These are phyloP conservation scores for Calocybe gambosa DNA, from an alignment of 1,284 basidiomycete species.

Conservation along the genomic window DNA sequence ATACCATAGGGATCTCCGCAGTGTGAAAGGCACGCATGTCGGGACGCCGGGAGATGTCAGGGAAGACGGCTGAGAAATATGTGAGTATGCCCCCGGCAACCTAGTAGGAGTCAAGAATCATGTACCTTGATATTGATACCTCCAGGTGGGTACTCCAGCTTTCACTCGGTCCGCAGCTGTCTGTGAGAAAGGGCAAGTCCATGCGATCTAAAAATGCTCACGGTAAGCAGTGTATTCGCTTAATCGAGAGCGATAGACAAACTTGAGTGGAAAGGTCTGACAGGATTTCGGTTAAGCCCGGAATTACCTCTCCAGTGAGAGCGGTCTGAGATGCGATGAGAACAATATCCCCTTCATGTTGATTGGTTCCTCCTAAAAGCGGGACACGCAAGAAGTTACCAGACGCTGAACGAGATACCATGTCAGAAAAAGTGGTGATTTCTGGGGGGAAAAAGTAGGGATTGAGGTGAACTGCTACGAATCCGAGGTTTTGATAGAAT, in stretches of 20 bases:
- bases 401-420: conserved; percentile 11
- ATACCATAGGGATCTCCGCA: conserved; percentile 28
- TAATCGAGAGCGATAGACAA: not conserved
- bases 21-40: conserved; percentile 29
- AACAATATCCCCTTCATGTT: conserved; percentile 19
- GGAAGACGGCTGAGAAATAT: conserved; percentile 23
- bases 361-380: conserved; percentile 20
- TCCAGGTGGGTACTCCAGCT: conserved; percentile 25
- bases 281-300: conserved; percentile 19
- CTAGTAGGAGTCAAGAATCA: no score
- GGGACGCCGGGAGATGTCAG: conserved; percentile 22
- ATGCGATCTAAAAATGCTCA: conserved; percentile 13
- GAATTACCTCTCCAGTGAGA: conserved; percentile 17
- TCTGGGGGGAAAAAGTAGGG: conserved; percentile 14
- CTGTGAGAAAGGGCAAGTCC: conserved; percentile 21
- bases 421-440: conserved; percentile 24
- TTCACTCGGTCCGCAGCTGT: conserved; percentile 19
- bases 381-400: conserved; percentile 27
- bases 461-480: not conserved
- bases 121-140: conserved; percentile 28
- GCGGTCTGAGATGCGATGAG: conserved; percentile 13
- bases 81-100: no score
- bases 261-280: conserved; percentile 23
- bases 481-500: not conserved
- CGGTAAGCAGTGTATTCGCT: not conserved